A percentile compares a stretch with the other conserved stretches of the same genome.
phyloP scores from a whole-genome alignment of 805 yeast species.

The Brettanomyces sp. region DNA sequence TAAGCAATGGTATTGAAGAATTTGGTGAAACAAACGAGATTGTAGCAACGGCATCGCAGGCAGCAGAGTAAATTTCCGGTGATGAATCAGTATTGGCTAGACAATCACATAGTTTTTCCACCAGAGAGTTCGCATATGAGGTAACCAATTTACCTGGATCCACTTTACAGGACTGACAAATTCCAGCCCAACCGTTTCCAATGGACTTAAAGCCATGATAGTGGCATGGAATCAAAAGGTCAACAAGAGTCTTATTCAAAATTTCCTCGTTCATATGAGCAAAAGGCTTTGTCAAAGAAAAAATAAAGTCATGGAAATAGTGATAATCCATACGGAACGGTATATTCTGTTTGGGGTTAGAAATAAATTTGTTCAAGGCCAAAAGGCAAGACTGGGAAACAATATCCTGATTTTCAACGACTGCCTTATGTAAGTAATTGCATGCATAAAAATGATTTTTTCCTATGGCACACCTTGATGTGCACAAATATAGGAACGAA shows the following conservation, averaged over 20 bases:
- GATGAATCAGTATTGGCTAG: slow-evolving; percentile 13
- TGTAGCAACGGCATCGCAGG: slow-evolving; percentile 38
- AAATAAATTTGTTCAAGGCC: slow-evolving; percentile 28
- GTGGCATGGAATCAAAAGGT: slow-evolving; percentile 37
- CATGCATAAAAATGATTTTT: slow-evolving; percentile 27
- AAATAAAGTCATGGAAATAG: slow-evolving; percentile 27
- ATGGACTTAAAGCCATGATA: slow-evolving; percentile 25
- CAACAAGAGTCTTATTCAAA: slow-evolving; percentile 26
- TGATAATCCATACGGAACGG: slow-evolving; percentile 18
- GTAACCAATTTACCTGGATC: slow-evolving; percentile 58
- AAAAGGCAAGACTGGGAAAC: slow-evolving; percentile 35
- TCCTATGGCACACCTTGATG: slow-evolving; percentile 31
- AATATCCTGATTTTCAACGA: slow-evolving; percentile 26
- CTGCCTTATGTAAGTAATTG: slow-evolving; percentile 23
- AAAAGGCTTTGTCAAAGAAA: slow-evolving; percentile 26
- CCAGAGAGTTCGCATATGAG: slow-evolving; percentile 15
- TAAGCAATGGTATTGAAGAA: slow-evolving; percentile 41
- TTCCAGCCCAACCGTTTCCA: slow-evolving; percentile 66
- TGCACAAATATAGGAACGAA: slow-evolving; percentile 38
- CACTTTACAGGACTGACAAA: slow-evolving; percentile 45
- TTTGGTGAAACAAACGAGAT: slow-evolving; percentile 53
- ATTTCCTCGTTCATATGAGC: slow-evolving; percentile 14
- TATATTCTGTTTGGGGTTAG: slow-evolving; percentile 2
- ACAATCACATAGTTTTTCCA: slow-evolving; percentile 13
- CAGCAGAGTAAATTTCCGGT: slow-evolving; percentile 42